Conservation (phyloP, 192 early-diverging fungal species). For the Dispira simplex region DNA sequence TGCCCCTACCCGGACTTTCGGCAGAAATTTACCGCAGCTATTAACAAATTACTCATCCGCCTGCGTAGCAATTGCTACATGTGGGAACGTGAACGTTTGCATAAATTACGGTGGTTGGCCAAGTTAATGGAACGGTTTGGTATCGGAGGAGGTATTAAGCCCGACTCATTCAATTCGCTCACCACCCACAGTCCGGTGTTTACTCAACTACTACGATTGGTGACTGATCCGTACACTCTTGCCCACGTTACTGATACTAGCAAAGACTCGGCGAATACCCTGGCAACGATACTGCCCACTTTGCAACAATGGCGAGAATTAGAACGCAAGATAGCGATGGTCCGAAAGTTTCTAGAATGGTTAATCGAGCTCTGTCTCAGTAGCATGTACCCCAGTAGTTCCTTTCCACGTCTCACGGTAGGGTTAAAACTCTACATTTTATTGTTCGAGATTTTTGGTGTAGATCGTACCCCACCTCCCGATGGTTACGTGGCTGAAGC, state of each 20-base stretch:
- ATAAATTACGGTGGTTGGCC: neutral
- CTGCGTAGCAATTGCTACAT: conserved; percentile 28
- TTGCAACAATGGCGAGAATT: no score
- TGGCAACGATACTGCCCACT: neutral
- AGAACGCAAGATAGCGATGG: conserved; percentile 22
- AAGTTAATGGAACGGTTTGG: neutral
- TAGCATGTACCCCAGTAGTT: conserved; percentile 57
- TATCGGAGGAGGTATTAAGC: neutral
- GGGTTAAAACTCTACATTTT: conserved; percentile 35
- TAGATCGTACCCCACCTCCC: conserved; percentile 27
- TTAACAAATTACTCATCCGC: conserved; percentile 42
- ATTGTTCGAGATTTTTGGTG: conserved; percentile 35
- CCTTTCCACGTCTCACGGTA: conserved; percentile 50
- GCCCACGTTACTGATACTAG: neutral
- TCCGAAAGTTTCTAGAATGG: conserved; percentile 41
- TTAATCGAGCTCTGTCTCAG: conserved; percentile 34
- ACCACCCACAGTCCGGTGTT: neutral
- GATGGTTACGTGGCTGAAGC: conserved; percentile 24
- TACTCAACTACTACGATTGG: neutral
- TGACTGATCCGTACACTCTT: neutral
- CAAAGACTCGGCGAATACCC: neutral
- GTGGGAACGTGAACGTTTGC: conserved; percentile 5
- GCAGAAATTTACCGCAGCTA: conserved; percentile 45
- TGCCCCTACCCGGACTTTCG: conserved; percentile 69
- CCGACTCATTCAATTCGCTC: neutral